Percentiles rank a stretch among this genome's conserved stretches.
These are phyloP conservation scores for Colletotrichum zoysiae DNA, from an alignment of 2,329 filamentous ascomycete species.

Conservation along the genomic window DNA sequence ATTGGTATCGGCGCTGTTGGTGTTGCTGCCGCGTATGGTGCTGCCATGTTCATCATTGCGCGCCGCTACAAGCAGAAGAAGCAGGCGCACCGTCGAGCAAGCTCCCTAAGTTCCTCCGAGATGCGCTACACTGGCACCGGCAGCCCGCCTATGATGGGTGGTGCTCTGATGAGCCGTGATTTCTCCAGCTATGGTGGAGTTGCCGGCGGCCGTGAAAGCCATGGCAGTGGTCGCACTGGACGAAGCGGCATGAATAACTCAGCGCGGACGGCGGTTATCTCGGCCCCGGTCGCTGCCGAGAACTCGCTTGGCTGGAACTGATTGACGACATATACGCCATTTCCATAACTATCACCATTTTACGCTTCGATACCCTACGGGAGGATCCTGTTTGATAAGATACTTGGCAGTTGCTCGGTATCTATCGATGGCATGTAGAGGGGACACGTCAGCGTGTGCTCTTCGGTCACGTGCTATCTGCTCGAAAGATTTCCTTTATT, in stretches of 20 bases:
- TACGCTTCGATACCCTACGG: constrained; percentile 44
- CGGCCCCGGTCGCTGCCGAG: constrained; percentile 89
- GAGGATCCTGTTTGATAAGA: constrained; percentile 40
- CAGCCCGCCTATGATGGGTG: constrained; percentile 77
- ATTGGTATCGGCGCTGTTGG: constrained; percentile 83
- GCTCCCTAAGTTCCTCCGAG: constrained; percentile 73
- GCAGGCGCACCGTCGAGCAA: constrained; percentile 80
- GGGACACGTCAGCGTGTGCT: constrained; percentile 19
- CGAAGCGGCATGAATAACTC: constrained; percentile 66
- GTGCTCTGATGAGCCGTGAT: constrained; percentile 70
- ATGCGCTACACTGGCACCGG: constrained; percentile 64
- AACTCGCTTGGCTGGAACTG: constrained; percentile 98
- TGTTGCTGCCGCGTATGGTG: constrained; percentile 88
- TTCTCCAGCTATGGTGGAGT: constrained; percentile 67
- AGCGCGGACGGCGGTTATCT: constrained; percentile 76
- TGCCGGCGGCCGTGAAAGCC: constrained; percentile 68
- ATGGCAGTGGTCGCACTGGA: constrained; percentile 70
- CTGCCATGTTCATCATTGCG: constrained; percentile 93
- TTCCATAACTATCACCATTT: constrained; percentile 36
- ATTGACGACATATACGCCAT: constrained; percentile 54
- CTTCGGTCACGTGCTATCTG: constrained; percentile 34
- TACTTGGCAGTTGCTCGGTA: constrained; percentile 32
- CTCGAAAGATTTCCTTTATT: constrained; percentile 35
- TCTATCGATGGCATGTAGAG: constrained; percentile 35
- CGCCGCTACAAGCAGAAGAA: constrained; percentile 91